phyloP scores from a whole-genome alignment of 2,329 filamentous ascomycete genomes.

The Gyromitra esculenta region DNA sequence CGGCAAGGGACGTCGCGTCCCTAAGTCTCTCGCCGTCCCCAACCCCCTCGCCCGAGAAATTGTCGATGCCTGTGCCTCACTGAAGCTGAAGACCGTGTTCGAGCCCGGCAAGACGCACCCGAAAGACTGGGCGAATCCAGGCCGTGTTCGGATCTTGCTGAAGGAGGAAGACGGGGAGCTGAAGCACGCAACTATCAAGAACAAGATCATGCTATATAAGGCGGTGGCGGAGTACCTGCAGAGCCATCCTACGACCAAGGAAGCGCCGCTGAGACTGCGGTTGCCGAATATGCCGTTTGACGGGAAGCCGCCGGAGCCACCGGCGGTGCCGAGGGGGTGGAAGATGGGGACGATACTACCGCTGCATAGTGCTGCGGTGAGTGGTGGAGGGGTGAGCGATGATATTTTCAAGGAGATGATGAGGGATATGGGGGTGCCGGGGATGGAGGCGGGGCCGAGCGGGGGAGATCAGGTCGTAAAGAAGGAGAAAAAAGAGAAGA shows the following conservation, averaged over 20 bases:
- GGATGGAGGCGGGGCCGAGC: slow-evolving; percentile 63
- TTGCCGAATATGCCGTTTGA: slow-evolving; percentile 77
- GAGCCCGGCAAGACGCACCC: slow-evolving; percentile 93
- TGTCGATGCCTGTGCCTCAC: slow-evolving; percentile 79
- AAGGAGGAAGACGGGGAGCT: slow-evolving; percentile 68
- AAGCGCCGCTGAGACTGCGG: slow-evolving; percentile 74
- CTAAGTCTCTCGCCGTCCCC: slow-evolving; percentile 74
- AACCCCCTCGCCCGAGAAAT: slow-evolving; percentile 92
- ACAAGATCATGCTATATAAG: slow-evolving; percentile 87
- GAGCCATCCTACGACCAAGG: slow-evolving; percentile 78
- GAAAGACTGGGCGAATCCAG: slow-evolving; percentile 97
- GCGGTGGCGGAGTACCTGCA: slow-evolving; percentile 80
- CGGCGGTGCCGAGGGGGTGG: slow-evolving; percentile 84
- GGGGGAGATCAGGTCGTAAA: slow-evolving; percentile 57
- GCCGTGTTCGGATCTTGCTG: slow-evolving; percentile 81
- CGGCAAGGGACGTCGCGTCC: slow-evolving; percentile 82
- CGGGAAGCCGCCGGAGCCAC: slow-evolving; percentile 74
- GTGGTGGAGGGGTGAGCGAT: slow-evolving; percentile 90
- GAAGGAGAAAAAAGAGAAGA: slow-evolving; percentile 65
- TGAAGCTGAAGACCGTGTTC: slow-evolving; percentile 78
- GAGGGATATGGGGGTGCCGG: slow-evolving; percentile 80
- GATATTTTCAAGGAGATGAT: slow-evolving; percentile 97
- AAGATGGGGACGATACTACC: slow-evolving; percentile 87
- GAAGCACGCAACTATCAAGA: slow-evolving; percentile 68
- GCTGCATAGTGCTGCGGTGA: slow-evolving; percentile 86